phyloP scores from a whole-genome alignment of 192 early-diverging fungal genomes.

The Phlyctochytrium arcticum region DNA sequence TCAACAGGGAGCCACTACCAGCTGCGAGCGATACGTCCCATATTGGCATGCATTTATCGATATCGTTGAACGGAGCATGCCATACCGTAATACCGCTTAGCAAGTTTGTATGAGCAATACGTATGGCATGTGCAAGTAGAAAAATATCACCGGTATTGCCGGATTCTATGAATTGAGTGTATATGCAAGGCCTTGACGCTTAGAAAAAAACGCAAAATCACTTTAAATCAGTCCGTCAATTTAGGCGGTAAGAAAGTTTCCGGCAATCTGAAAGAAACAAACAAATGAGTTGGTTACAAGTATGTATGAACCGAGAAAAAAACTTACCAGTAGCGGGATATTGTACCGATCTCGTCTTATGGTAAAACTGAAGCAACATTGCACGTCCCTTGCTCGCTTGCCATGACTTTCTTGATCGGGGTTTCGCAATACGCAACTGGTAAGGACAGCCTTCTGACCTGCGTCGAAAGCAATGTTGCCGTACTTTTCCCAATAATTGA shows the following conservation, averaged over 20 bases:
- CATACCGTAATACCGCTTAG: no score
- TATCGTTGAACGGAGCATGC: no score
- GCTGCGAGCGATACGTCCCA: no score
- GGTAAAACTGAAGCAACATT: conserved; percentile 93
- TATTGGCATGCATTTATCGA: no score
- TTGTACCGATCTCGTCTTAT: conserved; percentile 92
- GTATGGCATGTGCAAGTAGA: not conserved
- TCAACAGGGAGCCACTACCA: no score
- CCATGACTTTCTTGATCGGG: conserved; percentile 39
- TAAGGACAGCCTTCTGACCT: conserved; percentile 92
- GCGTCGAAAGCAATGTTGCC: conserved; percentile 97
- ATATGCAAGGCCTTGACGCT: not conserved
- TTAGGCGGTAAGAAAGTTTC: conserved; percentile 20
- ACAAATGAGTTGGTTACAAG: not conserved
- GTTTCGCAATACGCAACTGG: conserved; percentile 78
- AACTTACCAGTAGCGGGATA: conserved; percentile 62
- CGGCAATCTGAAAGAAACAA: conserved; percentile 22
- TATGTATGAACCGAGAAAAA: not conserved
- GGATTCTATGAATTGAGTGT: not conserved
- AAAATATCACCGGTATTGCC: not conserved
- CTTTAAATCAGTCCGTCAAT: not conserved
- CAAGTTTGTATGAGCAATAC: not conserved
- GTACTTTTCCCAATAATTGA: conserved; percentile 99
- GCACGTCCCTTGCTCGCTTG: conserved; percentile 16
- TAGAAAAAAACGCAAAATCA: no score